phyloP scores from a whole-genome alignment of 2,329 filamentous ascomycete genomes.

The Pseudocercospora macadamiae region DNA sequence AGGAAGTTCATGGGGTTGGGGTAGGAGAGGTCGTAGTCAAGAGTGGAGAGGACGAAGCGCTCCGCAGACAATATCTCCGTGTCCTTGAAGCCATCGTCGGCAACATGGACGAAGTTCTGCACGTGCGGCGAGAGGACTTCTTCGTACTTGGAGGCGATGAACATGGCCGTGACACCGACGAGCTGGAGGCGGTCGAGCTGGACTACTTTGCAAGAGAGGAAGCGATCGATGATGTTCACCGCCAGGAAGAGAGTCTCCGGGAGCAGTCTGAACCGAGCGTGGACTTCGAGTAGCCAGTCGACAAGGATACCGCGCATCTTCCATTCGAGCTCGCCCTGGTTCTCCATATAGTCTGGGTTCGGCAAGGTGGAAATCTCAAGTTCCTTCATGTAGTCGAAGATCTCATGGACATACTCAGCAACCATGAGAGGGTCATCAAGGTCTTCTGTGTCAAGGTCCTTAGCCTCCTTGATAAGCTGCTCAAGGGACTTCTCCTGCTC shows the following conservation, averaged over 20 bases:
- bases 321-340: slow-evolving; percentile 95
- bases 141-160: slow-evolving; percentile 98
- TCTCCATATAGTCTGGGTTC: slow-evolving; percentile 92
- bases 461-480: slow-evolving; percentile 49
- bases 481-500: slow-evolving; percentile 39
- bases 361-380: slow-evolving; percentile 80
- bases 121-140: slow-evolving; percentile 97
- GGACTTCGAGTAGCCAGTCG: slow-evolving; percentile 98
- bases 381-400: slow-evolving; percentile 92
- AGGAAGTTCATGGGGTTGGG: slow-evolving; percentile 99
- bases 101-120: slow-evolving; percentile 94
- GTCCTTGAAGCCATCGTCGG: slow-evolving; percentile 94
- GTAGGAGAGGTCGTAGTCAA: slow-evolving; percentile 97
- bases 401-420: slow-evolving; percentile 93
- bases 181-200: slow-evolving; percentile 94
- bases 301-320: slow-evolving; percentile 97
- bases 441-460: slow-evolving; percentile 82
- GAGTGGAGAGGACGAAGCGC: slow-evolving; percentile 84
- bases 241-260: slow-evolving; percentile 96
- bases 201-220: slow-evolving; percentile 92
- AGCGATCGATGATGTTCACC: slow-evolving; percentile 98
- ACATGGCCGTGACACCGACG: slow-evolving; percentile 98
- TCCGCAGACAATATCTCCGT: slow-evolving; percentile 97
- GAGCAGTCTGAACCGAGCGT: slow-evolving; percentile 92
- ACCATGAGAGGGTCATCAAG: slow-evolving; percentile 95